Evolutionary conservation across 495 filamentous ascomycete species (phyloP).

Genomic region (Penicillium dipodomyicola): DNA sequence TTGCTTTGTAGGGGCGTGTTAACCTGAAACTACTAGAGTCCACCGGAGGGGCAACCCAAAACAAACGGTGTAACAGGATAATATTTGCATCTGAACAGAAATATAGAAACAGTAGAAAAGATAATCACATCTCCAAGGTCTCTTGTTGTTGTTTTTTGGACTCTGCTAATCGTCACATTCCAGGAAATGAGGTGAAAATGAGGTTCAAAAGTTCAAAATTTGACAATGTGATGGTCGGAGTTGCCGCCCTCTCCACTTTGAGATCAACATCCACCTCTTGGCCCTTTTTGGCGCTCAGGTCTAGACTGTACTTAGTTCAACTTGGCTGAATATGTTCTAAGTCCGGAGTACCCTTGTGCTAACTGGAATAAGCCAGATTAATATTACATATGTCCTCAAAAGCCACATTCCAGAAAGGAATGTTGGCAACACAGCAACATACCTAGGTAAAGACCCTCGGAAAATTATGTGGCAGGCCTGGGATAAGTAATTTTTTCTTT

Average conservation of each 20-base stretch:
- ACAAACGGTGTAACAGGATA: constrained; percentile 12
- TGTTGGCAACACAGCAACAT: background rate
- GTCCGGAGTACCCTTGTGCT: no score
- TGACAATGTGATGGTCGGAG: background rate
- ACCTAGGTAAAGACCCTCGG: background rate
- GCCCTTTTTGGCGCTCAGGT: background rate
- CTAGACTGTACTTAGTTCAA: background rate
- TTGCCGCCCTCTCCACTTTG: background rate
- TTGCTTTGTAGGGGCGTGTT: background rate
- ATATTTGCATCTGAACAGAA: background rate
- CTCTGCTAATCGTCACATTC: background rate
- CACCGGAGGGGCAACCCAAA: background rate
- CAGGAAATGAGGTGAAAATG: background rate
- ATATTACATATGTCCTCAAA: no score
- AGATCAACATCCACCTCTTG: background rate
- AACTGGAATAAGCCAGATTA: no score
- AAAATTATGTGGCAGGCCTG: background rate
- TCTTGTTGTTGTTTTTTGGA: background rate
- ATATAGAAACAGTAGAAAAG: background rate
- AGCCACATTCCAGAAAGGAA: background rate
- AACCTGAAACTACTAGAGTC: constrained; percentile 8
- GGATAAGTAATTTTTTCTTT: no score
- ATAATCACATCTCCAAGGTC: background rate
- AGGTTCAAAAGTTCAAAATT: no score
- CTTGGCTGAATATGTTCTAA: no score